Evolutionary conservation across 805 yeast genomes (phyloP), one percentile per base, ranked within the genome.

Genomic region (Yarrowia sp.): DNA sequence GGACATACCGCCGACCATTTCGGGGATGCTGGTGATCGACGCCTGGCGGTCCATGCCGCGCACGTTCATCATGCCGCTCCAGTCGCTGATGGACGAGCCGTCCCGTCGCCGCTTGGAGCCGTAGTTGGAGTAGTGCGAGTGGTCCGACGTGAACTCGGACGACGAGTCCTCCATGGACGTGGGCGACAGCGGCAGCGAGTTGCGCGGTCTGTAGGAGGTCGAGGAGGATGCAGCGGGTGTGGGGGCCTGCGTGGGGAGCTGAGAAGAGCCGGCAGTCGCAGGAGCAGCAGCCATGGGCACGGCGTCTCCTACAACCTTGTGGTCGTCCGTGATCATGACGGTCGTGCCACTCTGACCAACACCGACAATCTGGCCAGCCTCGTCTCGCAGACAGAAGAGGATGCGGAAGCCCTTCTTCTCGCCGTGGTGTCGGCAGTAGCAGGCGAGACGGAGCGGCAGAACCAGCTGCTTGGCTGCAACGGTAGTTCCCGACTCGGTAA

Each of bases 371-470:
- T 79, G 78, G 27, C 85, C 87, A 9, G 77, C 70, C 62, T 77
- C 71, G 72, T 92, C 84, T 65, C 83, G 85, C 49, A 93, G 70
- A 4, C 87, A 82, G 51, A 73, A 70, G 39, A 66, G 67, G 2
- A 68, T 71, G 60, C 73, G 84, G 77, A 92, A 93, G 0, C 99
- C 99, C 46, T 81, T 81, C 14, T 85, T 77, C 66, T 92, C 97
- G 66, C 85, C 84, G 73, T 94, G 99, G 73, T 94, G 99, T 67
- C 98, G 83, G 76, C 98, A 94, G 72, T 94, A 93, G 73, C 99
- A 93, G 10, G 93, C 93, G 39, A 94, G 84, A 74, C 99, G 83
- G 16, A 97, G 77, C n/a, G 83, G 82, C 4, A 84, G 71, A 55
- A 80, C 84, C 21, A 83, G 68, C 46, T 68, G 70, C 51, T 76